Percentiles rank a stretch among this genome's conserved stretches.
Conservation (phyloP, 1,284 basidiomycete genomes). For the Microbotryum violaceum region DNA sequence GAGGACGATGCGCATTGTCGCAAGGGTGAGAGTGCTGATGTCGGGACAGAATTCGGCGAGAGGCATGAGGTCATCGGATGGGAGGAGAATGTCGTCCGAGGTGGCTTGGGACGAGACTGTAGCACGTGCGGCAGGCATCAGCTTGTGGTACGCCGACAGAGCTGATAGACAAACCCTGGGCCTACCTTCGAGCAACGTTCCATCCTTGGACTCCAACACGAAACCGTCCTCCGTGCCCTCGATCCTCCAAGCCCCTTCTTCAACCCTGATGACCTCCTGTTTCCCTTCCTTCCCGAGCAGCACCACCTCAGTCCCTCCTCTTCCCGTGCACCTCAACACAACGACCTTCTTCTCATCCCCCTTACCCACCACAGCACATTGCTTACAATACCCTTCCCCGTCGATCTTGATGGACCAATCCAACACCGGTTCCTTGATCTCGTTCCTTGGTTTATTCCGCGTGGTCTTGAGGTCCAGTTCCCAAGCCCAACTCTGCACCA, state of each 20-base stretch:
- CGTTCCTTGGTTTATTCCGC: slow-evolving; percentile 9
- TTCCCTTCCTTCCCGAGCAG: slow-evolving; percentile 7
- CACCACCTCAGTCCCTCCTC: slow-evolving; percentile 21
- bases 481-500: slow-evolving; percentile 55
- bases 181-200: slow-evolving; percentile 52
- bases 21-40: slow-evolving; percentile 37
- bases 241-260: slow-evolving; percentile 46
- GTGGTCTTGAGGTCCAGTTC: slow-evolving; percentile 6
- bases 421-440: slow-evolving; percentile 7
- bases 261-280: slow-evolving; percentile 3
- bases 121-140: not conserved
- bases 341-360: slow-evolving; percentile 4
- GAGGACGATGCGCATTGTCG: slow-evolving; percentile 28
- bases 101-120: slow-evolving; percentile 22
- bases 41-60: slow-evolving; percentile 58
- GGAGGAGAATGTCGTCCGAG: slow-evolving; percentile 17
- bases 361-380: slow-evolving; percentile 13
- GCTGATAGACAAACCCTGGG: not conserved
- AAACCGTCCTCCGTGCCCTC: slow-evolving; percentile 40
- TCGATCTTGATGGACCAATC: not conserved
- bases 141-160: too few species aligned
- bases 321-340: slow-evolving; percentile 8
- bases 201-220: slow-evolving; percentile 50
- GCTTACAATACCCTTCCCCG: slow-evolving; percentile 6
- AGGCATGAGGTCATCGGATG: slow-evolving; percentile 38